These are phyloP conservation scores for Naganishia sp. DNA, from an alignment of 1,284 basidiomycete genomes.

Conservation along the genomic window DNA sequence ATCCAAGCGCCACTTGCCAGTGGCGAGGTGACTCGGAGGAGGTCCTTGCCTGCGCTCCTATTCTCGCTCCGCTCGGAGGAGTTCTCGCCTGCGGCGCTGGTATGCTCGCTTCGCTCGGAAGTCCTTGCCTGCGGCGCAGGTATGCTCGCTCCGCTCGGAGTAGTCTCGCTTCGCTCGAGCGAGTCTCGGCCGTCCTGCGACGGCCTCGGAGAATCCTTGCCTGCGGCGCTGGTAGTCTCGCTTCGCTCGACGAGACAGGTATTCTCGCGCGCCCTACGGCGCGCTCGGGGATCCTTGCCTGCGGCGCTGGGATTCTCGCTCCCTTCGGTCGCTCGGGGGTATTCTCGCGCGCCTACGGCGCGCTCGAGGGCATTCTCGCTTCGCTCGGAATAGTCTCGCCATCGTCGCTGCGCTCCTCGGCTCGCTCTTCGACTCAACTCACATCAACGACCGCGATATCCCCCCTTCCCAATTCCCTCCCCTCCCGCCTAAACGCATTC, in stretches of 20 bases:
- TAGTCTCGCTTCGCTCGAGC: conserved; percentile 1
- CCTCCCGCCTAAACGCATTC: conserved; percentile 69
- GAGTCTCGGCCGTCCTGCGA: too few species aligned
- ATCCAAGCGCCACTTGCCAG: too few species aligned
- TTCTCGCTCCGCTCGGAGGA: too few species aligned
- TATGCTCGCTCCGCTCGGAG: neutral
- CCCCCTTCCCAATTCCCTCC: conserved; percentile 66
- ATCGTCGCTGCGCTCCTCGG: neutral
- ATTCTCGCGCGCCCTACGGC: too few species aligned
- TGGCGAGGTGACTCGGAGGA: too few species aligned
- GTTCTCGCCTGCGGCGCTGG: too few species aligned
- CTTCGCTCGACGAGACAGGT: neutral
- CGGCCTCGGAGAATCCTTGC: neutral
- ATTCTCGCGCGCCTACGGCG: neutral
- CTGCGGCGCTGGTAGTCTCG: conserved; percentile 1
- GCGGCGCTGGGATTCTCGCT: neutral
- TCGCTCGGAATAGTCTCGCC: neutral
- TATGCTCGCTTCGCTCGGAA: neutral
- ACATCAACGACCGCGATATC: conserved; percentile 82
- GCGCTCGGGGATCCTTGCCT: too few species aligned
- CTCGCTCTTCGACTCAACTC: conserved; percentile 31
- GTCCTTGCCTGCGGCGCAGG: neutral
- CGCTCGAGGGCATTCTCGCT: conserved; percentile 5
- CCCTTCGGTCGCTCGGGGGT: neutral
- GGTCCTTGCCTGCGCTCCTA: too few species aligned